phyloP scores from a whole-genome alignment of 75 land plant genomes.

The Cupressus sempervirens region DNA sequence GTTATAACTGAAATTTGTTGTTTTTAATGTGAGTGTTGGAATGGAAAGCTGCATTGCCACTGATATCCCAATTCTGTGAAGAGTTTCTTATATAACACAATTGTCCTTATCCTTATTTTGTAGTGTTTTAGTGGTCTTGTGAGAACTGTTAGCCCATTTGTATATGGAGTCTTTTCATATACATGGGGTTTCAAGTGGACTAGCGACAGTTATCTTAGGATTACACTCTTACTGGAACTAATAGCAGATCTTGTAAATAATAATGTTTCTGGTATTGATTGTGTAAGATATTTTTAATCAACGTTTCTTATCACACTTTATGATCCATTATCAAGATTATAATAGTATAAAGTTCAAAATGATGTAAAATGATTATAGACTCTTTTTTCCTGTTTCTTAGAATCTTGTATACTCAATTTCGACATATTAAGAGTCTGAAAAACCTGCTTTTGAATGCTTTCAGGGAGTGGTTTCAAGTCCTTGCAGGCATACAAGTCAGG shows the following conservation, averaged over 20 bases:
- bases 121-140: not conserved
- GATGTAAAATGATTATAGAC: not conserved
- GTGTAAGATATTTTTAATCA: too few relatives aligned
- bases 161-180: not conserved
- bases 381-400: not conserved
- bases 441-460: not conserved
- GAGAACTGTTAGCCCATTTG: too few relatives aligned
- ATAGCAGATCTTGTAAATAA: not conserved
- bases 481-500: slow-evolving; percentile 22
- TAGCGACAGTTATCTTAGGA: not conserved
- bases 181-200: not conserved
- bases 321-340: too few relatives aligned
- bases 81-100: too few relatives aligned
- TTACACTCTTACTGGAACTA: not conserved
- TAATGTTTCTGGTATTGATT: too few relatives aligned
- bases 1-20: not conserved
- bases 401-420: not conserved
- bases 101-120: not conserved
- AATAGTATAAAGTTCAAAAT: too few relatives aligned
- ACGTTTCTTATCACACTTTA: too few relatives aligned
- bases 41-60: not conserved
- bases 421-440: not conserved
- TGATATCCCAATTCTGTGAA: not conserved
- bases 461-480: slow-evolving; percentile 40
- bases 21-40: not conserved